phyloP scores from a whole-genome alignment of 2,329 filamentous ascomycete species.

The Trichoderma cornu-damae region DNA sequence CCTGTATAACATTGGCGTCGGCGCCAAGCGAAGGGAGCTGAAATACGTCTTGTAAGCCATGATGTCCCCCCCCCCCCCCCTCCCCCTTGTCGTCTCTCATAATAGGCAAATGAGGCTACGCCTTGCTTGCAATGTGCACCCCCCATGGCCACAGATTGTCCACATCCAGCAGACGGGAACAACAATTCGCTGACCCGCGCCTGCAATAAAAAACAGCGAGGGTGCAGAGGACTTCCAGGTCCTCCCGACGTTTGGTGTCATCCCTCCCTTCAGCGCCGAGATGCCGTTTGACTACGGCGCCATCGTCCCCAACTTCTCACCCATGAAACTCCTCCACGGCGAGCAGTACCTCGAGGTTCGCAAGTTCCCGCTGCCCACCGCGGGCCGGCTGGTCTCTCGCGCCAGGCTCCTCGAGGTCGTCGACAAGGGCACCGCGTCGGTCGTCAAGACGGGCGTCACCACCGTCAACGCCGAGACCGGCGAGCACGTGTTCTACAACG shows the following conservation, averaged over 20 bases:
- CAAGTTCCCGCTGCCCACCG: slow-evolving; percentile 86
- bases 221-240: slow-evolving; percentile 88
- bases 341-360: slow-evolving; percentile 96
- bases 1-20: slow-evolving; percentile 92
- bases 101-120: too few relatives aligned
- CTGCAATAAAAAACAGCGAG: slow-evolving; percentile 61
- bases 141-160: too few relatives aligned
- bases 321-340: slow-evolving; percentile 98
- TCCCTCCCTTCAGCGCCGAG: slow-evolving; percentile 85
- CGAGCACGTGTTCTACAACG: slow-evolving; percentile 95
- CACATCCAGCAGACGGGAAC: too few relatives aligned
- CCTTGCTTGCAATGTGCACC: too few relatives aligned
- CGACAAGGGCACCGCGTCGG: slow-evolving; percentile 87
- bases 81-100: too few relatives aligned
- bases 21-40: slow-evolving; percentile 84
- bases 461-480: slow-evolving; percentile 81
- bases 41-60: slow-evolving; percentile 66
- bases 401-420: slow-evolving; percentile 86
- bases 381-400: slow-evolving; percentile 68
- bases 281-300: slow-evolving; percentile 74
- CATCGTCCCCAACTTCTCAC: slow-evolving; percentile 90
- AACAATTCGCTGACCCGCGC: too few relatives aligned
- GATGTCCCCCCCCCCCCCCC: too few relatives aligned
- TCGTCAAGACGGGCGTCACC: slow-evolving; percentile 73
- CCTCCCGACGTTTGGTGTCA: slow-evolving; percentile 90